Evolutionary conservation across 805 yeast genomes (phyloP), one percentile per base, ranked within the genome.

Genomic region (Helenozyma baotianmanensis): DNA sequence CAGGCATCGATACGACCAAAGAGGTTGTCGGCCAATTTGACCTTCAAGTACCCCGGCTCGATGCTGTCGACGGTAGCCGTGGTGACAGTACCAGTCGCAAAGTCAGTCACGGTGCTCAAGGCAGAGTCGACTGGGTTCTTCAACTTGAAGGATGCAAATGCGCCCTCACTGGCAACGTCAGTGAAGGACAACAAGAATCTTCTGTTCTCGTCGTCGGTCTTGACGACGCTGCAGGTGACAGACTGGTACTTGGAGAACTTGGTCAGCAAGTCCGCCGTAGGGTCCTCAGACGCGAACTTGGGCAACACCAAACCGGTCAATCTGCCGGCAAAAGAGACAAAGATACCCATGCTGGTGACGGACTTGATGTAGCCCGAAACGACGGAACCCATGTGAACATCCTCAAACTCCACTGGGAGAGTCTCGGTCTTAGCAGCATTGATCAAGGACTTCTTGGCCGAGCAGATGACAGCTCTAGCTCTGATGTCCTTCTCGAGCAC

Each of bases 251-350:
- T 64, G 47, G 66, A 65, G 51, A 77, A 89, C 16, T 66, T 63
- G 23, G 70, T 64, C 14, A 67, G 60, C 30, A 82, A 64, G 43
- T 78, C 81, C 9, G 70, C 76, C 18, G 42, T 39, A 25, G 65
- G 70, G 30, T 70, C 68, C 21, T 72, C 74, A 4, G 78, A 67
- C 14, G 83, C 83, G 47, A 80, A 78, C 51, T 80, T 78, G 35
- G 89, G 83, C 40, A 85, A 72, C 4, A 87, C 82, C 43, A 90
- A 70, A 32, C 97, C 97, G 21, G 86, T 84, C 42, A 90, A 73
- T 33, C 73, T 75, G 42, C 83, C 82, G 36, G 80, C 86, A 58
- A 90, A 90, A 0, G 81, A 74, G 37, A 90, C 82, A 54, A 90
- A 90, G 9, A 87, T 66, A 43, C 97, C 97, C 53, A 72, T 71